phyloP scores from a whole-genome alignment of 2,329 filamentous ascomycete species.

The Claviceps arundinis region DNA sequence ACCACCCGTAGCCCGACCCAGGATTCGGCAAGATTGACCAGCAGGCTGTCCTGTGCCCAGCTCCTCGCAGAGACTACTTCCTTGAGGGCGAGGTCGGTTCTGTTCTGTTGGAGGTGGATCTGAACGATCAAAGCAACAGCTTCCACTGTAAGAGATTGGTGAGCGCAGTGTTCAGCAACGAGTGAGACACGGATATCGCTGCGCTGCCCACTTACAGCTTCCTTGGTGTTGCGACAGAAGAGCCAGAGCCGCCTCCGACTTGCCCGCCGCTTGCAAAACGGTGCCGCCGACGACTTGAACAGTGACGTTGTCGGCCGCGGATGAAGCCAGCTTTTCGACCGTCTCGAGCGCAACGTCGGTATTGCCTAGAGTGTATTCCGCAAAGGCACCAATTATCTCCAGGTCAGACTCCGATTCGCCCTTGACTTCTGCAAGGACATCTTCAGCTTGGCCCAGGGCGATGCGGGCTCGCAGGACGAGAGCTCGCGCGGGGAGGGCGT shows the following conservation, averaged over 20 bases:
- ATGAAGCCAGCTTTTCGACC: conserved; percentile 54
- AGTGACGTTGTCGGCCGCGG: conserved; percentile 56
- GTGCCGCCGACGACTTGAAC: conserved; percentile 78
- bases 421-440: conserved; percentile 57
- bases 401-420: conserved; percentile 58
- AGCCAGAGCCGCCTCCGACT: conserved; percentile 72
- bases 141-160: conserved; percentile 34
- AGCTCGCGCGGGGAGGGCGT: conserved; percentile 61
- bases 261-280: conserved; percentile 65
- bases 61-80: conserved; percentile 75
- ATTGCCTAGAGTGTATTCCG: conserved; percentile 49
- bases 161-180: conserved; percentile 11
- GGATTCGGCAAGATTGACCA: conserved; percentile 89
- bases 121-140: conserved; percentile 82
- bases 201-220: conserved; percentile 47
- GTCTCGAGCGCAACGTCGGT: conserved; percentile 46
- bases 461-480: conserved; percentile 73
- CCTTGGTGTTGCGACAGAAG: conserved; percentile 75
- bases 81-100: conserved; percentile 79
- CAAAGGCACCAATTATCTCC: conserved; percentile 62
- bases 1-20: conserved; percentile 87
- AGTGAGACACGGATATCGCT: too few relatives aligned
- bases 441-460: conserved; percentile 63
- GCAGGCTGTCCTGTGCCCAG: conserved; percentile 88
- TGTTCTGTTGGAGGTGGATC: conserved; percentile 84